Evolutionary conservation across 2,329 filamentous ascomycete species (phyloP), one percentile per base, ranked within the genome.

Genomic region (Penicillium sp.): DNA sequence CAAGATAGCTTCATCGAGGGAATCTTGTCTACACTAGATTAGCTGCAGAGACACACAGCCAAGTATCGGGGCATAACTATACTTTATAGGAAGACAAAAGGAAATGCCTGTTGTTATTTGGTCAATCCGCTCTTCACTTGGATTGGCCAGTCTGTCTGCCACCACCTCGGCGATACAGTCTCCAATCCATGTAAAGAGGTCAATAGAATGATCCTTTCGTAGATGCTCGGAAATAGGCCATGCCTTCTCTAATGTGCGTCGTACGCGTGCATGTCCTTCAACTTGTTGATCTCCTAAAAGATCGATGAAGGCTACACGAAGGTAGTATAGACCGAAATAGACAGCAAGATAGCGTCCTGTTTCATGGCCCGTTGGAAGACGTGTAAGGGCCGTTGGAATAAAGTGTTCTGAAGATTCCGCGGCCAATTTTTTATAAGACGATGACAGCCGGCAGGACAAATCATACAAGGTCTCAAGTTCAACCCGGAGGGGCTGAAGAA

Each of bases 171-270:
- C 87, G 61, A 92, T 89, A 65, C 86, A 88, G 62, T 81, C 78
- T 35, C 89, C 89, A 61, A 92, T 89, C 88, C 89, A 92, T 16
- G 79, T 74, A 69, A 92, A 92, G 1, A 92, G 76, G 26, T 84
- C 84, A 53, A 87, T 82, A 2, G 87, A 82, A 56, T 90, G 85
- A 63, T 89, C 84, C 62, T 83, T 84, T 68, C 91, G 91, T 60
- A 92, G 74, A 53, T 87, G 83, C 46, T 82, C 82, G 24, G 24
- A 26, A 64, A 92, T 92, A 8, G 88, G 84, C 88, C 89, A 92
- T 52, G 83, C 84, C 61, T 81, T 86, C 69, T 92, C 89, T 53
- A 90, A 74, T 5, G 83, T 81, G 45, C 86, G 79, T 35, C 78
- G 78, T 32, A 88, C 77, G 42, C 80, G 80, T 14, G 76, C 81